A percentile compares a stretch with the other conserved stretches of the same genome.
These are phyloP conservation scores for Toxoplasma gondii DNA, from an alignment of 169 alveolate genomes.

Conservation along the genomic window DNA sequence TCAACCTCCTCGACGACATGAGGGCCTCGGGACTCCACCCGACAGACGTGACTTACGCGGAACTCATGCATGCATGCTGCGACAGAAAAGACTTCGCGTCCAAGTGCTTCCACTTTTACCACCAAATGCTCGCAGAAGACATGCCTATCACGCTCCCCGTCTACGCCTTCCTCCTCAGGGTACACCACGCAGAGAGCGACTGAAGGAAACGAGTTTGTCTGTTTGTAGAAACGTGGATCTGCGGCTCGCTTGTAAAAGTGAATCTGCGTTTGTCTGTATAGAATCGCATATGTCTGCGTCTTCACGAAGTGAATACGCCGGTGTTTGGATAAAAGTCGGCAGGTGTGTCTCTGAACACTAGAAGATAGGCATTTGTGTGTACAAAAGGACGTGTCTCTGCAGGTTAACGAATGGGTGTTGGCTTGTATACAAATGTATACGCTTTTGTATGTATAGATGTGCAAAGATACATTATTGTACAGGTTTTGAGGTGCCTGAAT, in stretches of 20 bases:
- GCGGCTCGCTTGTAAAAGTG: too few relatives aligned
- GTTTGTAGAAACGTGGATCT: too few relatives aligned
- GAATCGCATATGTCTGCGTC: too few relatives aligned
- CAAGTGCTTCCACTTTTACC: conserved; percentile 80
- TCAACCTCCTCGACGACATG: conserved; percentile 82
- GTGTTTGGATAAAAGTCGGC: too few relatives aligned
- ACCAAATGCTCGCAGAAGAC: conserved; percentile 81
- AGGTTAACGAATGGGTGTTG: too few relatives aligned
- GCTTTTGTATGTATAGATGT: neutral
- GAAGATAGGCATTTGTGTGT: too few relatives aligned
- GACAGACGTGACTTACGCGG: conserved; percentile 79
- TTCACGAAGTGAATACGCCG: too few relatives aligned
- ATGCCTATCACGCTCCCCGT: conserved; percentile 65
- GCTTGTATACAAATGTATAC: too few relatives aligned
- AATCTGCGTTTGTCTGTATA: too few relatives aligned
- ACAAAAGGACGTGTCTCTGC: too few relatives aligned
- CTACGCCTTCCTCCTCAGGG: conserved; percentile 27
- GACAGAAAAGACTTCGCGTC: conserved; percentile 72
- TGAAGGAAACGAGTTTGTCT: too few relatives aligned
- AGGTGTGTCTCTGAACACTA: too few relatives aligned
- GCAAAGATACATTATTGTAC: neutral
- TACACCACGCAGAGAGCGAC: neutral
- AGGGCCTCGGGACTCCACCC: conserved; percentile 72
- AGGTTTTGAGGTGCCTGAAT: neutral
- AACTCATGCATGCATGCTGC: conserved; percentile 37